A percentile compares a stretch with the other conserved stretches of the same genome.
Conservation (phyloP, 169 alveolate species). For the Cryptosporidium sp. region DNA sequence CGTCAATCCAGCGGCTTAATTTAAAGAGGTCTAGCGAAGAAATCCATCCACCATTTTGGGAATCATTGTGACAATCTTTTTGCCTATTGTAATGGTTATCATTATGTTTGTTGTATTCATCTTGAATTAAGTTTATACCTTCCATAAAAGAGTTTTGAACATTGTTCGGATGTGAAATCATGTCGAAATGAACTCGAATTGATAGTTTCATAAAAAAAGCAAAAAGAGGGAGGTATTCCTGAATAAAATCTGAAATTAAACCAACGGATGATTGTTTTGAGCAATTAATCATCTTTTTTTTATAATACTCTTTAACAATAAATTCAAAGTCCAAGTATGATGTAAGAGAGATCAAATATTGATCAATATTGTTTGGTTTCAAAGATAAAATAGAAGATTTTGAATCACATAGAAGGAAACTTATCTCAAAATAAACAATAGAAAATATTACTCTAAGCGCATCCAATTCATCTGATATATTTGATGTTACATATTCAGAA, state of each 20-base stretch:
- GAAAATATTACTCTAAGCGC: constrained; percentile 27
- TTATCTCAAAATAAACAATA: constrained; percentile 28
- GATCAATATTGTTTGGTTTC: background rate
- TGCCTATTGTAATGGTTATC: background rate
- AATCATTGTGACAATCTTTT: background rate
- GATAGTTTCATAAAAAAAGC: constrained; percentile 21
- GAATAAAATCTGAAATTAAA: constrained; percentile 23
- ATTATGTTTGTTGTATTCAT: background rate
- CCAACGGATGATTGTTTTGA: background rate
- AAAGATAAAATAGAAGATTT: background rate
- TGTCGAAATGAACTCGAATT: constrained; percentile 39
- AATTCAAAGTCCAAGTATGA: constrained; percentile 23
- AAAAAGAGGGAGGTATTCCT: constrained; percentile 35
- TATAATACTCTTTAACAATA: constrained; percentile 14
- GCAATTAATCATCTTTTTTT: background rate
- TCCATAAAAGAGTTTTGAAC: constrained; percentile 26
- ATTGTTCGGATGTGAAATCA: constrained; percentile 49
- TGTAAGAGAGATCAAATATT: constrained; percentile 5
- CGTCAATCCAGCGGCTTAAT: constrained; percentile 28
- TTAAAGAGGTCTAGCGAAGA: background rate
- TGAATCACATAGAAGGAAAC: constrained; percentile 26
- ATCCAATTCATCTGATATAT: constrained; percentile 16
- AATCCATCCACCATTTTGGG: background rate
- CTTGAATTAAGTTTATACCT: background rate
- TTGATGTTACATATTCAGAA: background rate